These are phyloP conservation scores for Arachis stenosperma DNA, from an alignment of 306 rosid species.

Conservation along the genomic window DNA sequence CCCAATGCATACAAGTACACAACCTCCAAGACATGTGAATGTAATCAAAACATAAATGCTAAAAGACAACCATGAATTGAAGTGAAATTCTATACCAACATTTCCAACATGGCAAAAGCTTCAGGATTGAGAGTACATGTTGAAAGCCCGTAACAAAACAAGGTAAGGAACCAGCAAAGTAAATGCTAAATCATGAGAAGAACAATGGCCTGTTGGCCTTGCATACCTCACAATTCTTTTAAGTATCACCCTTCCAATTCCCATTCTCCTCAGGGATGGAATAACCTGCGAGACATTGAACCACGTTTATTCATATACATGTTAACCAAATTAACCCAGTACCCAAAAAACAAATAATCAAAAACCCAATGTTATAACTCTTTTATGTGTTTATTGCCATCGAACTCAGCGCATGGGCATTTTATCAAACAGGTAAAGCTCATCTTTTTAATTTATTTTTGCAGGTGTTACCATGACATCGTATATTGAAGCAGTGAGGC, in stretches of 20 bases:
- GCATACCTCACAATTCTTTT: constrained; percentile 66
- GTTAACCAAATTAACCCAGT: constrained; percentile 17
- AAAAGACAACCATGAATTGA: neutral
- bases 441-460: no score
- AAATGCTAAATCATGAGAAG: constrained; percentile 30
- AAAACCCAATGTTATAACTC: no score
- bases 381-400: no score
- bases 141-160: neutral
- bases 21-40: constrained; percentile 1
- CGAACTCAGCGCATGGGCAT: no score
- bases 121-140: neutral
- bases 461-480: constrained; percentile 71
- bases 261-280: constrained; percentile 77
- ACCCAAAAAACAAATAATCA: neutral
- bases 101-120: neutral
- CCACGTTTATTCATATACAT: constrained; percentile 37
- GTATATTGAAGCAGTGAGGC: constrained; percentile 78
- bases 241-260: constrained; percentile 75
- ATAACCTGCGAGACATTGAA: constrained; percentile 67
- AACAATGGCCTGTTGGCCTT: neutral
- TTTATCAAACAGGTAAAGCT: no score
- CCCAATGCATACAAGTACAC: constrained; percentile 14
- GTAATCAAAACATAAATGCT: neutral
- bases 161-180: constrained; percentile 16
- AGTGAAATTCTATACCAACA: constrained; percentile 23